These are phyloP conservation scores for Cyclotella sp. DNA, from an alignment of 108 stramenopile genomes.

Conservation along the genomic window DNA sequence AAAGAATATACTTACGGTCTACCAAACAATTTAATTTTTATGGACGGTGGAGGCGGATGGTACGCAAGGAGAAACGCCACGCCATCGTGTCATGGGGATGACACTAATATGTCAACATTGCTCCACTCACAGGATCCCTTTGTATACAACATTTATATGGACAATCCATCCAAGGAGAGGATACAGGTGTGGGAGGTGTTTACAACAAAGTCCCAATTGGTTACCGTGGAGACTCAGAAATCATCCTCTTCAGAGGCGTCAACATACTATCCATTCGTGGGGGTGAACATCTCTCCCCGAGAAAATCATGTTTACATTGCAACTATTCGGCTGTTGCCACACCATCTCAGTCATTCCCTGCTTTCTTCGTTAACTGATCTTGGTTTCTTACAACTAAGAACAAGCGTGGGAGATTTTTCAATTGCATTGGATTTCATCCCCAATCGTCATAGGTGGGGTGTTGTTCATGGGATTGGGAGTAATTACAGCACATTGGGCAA, in stretches of 20 bases:
- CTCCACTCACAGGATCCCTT: conserved; percentile 28
- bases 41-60: conserved; percentile 54
- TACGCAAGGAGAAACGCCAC: conserved; percentile 42
- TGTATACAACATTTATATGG: conserved; percentile 59
- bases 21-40: conserved; percentile 48
- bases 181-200: conserved; percentile 60
- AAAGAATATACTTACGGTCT: conserved; percentile 44
- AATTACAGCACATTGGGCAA: conserved; percentile 29
- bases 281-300: conserved; percentile 45
- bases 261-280: conserved; percentile 44
- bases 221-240: conserved; percentile 43
- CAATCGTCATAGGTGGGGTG: conserved; percentile 19
- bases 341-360: conserved; percentile 43
- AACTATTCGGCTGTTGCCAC: conserved; percentile 50
- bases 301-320: conserved; percentile 55
- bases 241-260: conserved; percentile 4
- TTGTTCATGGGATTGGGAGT: conserved; percentile 18
- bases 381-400: conserved; percentile 63
- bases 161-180: conserved; percentile 52
- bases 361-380: conserved; percentile 42
- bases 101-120: background rate
- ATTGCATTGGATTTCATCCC: conserved; percentile 60
- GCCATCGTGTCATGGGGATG: conserved; percentile 21
- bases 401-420: conserved; percentile 53
- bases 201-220: conserved; percentile 56